Evolutionary conservation across 164 flowering plant species (phyloP), one percentile per base, ranked within the genome.

Genomic region (Magnolia kwangsiensis): DNA sequence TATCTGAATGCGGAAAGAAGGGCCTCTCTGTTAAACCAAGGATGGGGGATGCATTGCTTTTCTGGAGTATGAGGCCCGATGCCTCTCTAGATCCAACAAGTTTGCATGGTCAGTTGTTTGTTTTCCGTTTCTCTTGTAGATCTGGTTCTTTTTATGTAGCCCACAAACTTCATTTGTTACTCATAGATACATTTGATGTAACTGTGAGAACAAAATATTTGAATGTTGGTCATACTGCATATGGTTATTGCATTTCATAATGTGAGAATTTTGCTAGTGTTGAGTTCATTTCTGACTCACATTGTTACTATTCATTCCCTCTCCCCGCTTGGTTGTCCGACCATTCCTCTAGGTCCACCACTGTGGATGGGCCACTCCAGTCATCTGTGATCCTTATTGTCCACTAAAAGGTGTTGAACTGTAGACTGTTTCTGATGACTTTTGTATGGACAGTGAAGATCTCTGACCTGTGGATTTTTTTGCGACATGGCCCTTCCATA

Each of bases 21-120:
- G 98, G 97, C 23, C 86, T 93, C 11, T 85, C 98, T 45, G 89
- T 96, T 67, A 96, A 89, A 81, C 97, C 96, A 29, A 91, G 83
- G 81, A 92, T 83, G 96, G 97, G 99, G 13, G 91, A 94, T 85
- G 98, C 98, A 63, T 84, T 96, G 78, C 93, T 96, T 63, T 96
- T 96, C 84, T 94, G 99, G 99, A 91, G 97, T 84, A 91, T 89
- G 95, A 89, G 84, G 71, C 97, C 98, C 63, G 98, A 96, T 86
- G 92, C 95, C 13, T 83, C 92, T 29, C 77, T 91, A 72, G 98
- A 96, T 83, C 92, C 98, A 55, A 77, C 91, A 78, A 96, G 98
- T 83, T 87, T 92, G 86, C 99, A 96, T 76, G 96, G 98, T 95
- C 72, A 73, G 90, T 78, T 75, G 4, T 67, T 75, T 27, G 19